phyloP scores from a whole-genome alignment of 345 rosid species.

The Ailanthus altissimus region DNA sequence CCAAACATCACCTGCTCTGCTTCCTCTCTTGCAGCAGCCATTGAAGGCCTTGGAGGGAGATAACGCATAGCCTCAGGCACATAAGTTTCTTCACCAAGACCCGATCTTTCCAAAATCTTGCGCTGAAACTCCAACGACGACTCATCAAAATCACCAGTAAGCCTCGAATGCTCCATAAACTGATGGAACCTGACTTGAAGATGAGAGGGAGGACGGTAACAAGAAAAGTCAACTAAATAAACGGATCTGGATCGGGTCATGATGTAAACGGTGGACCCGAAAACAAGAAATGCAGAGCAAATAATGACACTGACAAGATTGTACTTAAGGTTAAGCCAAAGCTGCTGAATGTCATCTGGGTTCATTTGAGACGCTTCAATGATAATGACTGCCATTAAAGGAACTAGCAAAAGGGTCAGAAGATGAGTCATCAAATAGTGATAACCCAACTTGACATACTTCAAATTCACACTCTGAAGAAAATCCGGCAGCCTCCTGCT shows the following conservation, averaged over 20 bases:
- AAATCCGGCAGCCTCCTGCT: constrained; percentile 73
- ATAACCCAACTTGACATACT: constrained; percentile 87
- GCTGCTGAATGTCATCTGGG: constrained; percentile 61
- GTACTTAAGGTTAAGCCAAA: constrained; percentile 87
- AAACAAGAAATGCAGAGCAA: constrained; percentile 60
- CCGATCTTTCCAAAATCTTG: constrained; percentile 78
- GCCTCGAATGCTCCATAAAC: constrained; percentile 78
- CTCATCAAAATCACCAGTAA: constrained; percentile 73
- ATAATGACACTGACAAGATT: constrained; percentile 69
- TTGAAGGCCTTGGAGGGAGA: constrained; percentile 79
- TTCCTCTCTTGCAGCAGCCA: constrained; percentile 85
- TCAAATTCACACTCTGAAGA: constrained; percentile 80
- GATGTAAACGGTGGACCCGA: constrained; percentile 70
- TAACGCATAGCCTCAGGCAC: constrained; percentile 78
- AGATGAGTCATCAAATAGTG: constrained; percentile 72
- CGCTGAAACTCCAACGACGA: constrained; percentile 83
- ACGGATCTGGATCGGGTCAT: constrained; percentile 88
- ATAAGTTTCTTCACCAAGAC: constrained; percentile 91
- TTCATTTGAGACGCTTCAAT: constrained; percentile 58
- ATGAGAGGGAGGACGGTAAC: constrained; percentile 68
- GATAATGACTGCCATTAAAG: constrained; percentile 59
- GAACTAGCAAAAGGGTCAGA: constrained; percentile 70
- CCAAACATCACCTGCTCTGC: constrained; percentile 96
- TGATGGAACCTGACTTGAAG: constrained; percentile 52
- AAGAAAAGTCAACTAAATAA: constrained; percentile 70